phyloP scores from a whole-genome alignment of 306 rosid genomes.

The Quercus bicolor region DNA sequence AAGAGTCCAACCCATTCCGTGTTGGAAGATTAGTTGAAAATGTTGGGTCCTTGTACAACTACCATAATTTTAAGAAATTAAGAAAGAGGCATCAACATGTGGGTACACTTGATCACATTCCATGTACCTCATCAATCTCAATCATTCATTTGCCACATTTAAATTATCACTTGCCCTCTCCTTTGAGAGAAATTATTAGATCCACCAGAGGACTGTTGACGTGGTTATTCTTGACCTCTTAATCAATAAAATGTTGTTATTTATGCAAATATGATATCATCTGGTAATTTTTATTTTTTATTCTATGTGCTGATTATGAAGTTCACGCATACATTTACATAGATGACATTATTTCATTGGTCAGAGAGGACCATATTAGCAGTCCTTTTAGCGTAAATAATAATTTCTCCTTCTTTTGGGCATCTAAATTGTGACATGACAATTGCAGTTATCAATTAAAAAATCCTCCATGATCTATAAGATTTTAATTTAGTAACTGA shows the following conservation, averaged over 20 bases:
- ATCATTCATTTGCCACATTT: neutral
- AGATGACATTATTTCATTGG: too few species aligned
- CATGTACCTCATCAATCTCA: neutral
- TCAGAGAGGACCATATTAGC: rapidly evolving
- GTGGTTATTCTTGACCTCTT: rapidly evolving
- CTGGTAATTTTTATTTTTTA: too few species aligned
- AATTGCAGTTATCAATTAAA: too few species aligned
- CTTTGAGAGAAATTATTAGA: neutral
- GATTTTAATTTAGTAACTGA: too few species aligned
- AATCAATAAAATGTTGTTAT: too few species aligned
- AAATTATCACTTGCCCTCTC: neutral
- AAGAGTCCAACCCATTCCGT: constrained; percentile 12
- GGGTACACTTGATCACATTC: neutral
- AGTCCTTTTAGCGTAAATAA: too few species aligned
- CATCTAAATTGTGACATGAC: too few species aligned
- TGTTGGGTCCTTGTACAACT: constrained; percentile 12
- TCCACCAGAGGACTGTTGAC: rapidly evolving
- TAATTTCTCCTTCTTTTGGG: too few species aligned
- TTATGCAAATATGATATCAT: too few species aligned
- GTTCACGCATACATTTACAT: too few species aligned
- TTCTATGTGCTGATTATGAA: rapidly evolving
- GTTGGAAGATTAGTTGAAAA: constrained; percentile 3
- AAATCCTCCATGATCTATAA: too few species aligned
- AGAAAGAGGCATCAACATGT: too few species aligned
- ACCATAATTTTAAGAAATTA: neutral